These are phyloP conservation scores for Rhizopogon rudus DNA, from an alignment of 768 basidiomycete genomes.

Conservation along the genomic window DNA sequence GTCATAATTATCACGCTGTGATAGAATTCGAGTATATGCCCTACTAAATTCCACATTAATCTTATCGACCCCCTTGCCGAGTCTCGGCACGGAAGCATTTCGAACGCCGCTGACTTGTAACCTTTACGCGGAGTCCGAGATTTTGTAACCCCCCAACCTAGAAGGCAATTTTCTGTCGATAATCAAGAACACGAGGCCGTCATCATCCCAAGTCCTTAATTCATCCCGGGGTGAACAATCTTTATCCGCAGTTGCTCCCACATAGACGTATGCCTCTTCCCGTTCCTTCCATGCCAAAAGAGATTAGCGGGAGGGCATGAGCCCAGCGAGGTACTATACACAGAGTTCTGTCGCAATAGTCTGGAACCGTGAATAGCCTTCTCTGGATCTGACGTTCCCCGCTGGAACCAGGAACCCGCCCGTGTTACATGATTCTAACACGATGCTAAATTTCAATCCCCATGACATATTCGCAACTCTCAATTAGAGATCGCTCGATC, in stretches of 20 bases:
- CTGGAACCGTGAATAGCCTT: neutral
- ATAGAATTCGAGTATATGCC: neutral
- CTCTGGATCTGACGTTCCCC: neutral
- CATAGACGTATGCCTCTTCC: neutral
- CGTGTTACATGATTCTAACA: neutral
- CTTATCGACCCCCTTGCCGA: neutral
- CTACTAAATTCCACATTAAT: slow-evolving; percentile 1
- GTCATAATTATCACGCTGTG: slow-evolving; percentile 12
- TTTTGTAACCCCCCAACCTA: neutral
- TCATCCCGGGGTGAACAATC: neutral
- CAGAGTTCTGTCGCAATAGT: neutral
- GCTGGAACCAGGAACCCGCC: neutral
- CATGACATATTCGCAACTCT: neutral
- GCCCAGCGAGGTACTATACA: neutral
- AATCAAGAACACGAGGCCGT: neutral
- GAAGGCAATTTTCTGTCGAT: neutral
- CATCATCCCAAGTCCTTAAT: neutral
- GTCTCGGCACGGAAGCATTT: neutral
- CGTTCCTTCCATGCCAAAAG: neutral
- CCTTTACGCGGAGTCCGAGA: neutral
- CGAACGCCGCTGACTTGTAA: neutral
- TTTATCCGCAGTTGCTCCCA: neutral
- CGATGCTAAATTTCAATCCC: neutral
- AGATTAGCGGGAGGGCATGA: neutral
- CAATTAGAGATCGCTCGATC: neutral